phyloP scores from a whole-genome alignment of 2,329 filamentous ascomycete species.

The Emergomyces pasteurianus region DNA sequence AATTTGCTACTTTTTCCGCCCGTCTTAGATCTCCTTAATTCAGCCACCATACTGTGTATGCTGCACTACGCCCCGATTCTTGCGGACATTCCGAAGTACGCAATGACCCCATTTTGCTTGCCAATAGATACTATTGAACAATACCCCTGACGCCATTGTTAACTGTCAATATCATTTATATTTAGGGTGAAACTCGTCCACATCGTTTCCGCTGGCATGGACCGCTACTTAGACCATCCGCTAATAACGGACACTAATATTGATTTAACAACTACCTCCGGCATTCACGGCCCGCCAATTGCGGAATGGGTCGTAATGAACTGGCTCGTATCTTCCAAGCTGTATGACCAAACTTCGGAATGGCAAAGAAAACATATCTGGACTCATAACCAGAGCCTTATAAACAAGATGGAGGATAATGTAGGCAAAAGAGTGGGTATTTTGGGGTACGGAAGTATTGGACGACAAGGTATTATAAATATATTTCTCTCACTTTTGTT shows the following conservation, averaged over 20 bases:
- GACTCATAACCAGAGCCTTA: conserved; percentile 26
- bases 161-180: conserved; percentile 2
- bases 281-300: conserved; percentile 53
- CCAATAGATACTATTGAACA: neutral
- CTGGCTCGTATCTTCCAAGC: conserved; percentile 44
- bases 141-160: neutral
- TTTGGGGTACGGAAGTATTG: conserved; percentile 51
- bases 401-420: conserved; percentile 37
- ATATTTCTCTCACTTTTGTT: neutral
- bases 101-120: neutral
- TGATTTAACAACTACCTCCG: conserved; percentile 42
- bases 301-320: conserved; percentile 57
- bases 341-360: conserved; percentile 43
- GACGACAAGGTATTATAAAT: conserved; percentile 40
- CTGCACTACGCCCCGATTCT: conserved; percentile 30
- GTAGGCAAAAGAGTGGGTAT: conserved; percentile 49
- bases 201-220: conserved; percentile 46
- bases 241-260: conserved; percentile 43
- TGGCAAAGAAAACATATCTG: conserved; percentile 47
- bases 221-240: conserved; percentile 41
- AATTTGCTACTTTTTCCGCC: neutral
- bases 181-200: conserved; percentile 40
- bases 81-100: conserved; percentile 18
- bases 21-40: conserved; percentile 27
- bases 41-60: conserved; percentile 38